Evolutionary conservation across 257 asterid species (phyloP), one percentile per base, ranked within the genome.

Genomic region (Petunia axillaris): DNA sequence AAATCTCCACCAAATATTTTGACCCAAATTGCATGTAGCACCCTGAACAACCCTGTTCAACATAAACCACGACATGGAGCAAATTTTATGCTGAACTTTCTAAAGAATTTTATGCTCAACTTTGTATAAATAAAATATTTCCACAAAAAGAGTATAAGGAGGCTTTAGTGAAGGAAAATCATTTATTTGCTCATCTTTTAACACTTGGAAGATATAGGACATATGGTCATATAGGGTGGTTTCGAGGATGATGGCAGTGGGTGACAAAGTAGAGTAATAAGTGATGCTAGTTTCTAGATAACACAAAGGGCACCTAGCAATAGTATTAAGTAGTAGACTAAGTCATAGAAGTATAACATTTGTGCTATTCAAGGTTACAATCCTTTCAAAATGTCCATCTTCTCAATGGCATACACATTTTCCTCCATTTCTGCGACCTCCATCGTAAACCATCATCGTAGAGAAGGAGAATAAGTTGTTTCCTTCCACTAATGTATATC

Each of bases 101-200:
- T 25, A 25, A 25, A 25, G 25, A 64, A 5, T 5, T 39, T 0
- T 39, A 64, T 11, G 73, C 73, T 39, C 73, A 14, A 64, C 3
- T 66, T 66, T 40, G 53, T 37, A 66, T 66, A 66, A 6, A 66
- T 14, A 41, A 15, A 1, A 41, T 15, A 66, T 15, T 40, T 41
- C 75, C 38, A 66, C 75, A 66, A 3, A 66, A 15, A 64, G 39
- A 66, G 75, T 66, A 66, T 66, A 40, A 66, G 14, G 75, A 15
- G 37, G 75, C 14, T 15, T 41, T 66, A 66, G 54, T 15, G 75
- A 41, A 15, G 38, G 54, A 66, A 65, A 66, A 40, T 1, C 14
- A 66, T 66, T 66, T 39, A 3, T 6, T 66, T 7, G 8, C 3
- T 41, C 53, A 41, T 41, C 38, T 7, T 66, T 41, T 66, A 41